Conservation (phyloP, 345 rosid species). For the Citrus glauca region DNA sequence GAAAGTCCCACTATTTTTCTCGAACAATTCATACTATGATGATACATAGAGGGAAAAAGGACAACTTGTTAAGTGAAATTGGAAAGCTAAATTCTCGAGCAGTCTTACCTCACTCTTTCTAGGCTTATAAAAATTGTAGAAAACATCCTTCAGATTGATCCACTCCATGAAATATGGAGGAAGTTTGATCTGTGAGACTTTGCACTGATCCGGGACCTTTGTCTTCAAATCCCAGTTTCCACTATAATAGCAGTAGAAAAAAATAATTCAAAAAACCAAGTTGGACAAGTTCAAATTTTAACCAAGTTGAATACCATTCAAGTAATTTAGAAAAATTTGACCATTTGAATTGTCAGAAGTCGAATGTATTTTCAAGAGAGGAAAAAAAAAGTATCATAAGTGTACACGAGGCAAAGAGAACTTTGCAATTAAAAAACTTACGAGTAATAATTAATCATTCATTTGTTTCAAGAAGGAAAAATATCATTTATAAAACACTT, state of each 20-base stretch:
- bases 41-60: neutral
- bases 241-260: conserved; percentile 34
- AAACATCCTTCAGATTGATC: conserved; percentile 86
- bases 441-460: neutral
- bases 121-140: conserved; percentile 63
- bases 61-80: neutral
- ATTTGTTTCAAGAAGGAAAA: neutral
- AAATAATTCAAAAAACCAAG: conserved; percentile 23
- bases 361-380: neutral
- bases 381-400: neutral
- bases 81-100: neutral
- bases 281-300: neutral
- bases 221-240: conserved; percentile 99
- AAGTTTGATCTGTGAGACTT: conserved; percentile 59
- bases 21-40: neutral
- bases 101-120: conserved; percentile 41
- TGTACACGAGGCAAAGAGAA: neutral
- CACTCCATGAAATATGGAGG: conserved; percentile 86
- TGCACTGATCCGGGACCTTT: conserved; percentile 77
- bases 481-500: neutral
- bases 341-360: neutral
- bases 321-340: neutral
- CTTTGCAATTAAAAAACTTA: neutral
- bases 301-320: neutral
- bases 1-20: neutral